Evolutionary conservation across 164 flowering plant species (phyloP), one percentile per base, ranked within the genome.

Genomic region (Kalanchoe fedtschenkoi): DNA sequence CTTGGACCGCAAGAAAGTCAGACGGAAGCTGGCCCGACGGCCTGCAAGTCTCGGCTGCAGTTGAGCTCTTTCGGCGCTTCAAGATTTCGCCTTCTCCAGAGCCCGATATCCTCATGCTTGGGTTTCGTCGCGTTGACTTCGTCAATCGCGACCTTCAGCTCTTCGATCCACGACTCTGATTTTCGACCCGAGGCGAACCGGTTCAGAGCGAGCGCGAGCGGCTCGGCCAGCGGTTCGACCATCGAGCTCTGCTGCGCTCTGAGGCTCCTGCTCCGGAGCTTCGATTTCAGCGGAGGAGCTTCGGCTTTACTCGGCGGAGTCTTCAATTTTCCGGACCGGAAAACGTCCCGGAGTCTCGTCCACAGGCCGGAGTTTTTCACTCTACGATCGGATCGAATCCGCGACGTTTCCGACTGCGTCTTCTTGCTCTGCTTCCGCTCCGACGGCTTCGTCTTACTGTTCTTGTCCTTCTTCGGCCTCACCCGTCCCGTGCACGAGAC

Each of bases 401-500:
- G 6, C 24, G 24, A 26, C 24, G 10, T 44, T 7, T 6, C 19
- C 24, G 51, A 26, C 17, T 5, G 14, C 32, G 5, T 51, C 0
- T 2, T 51, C 56, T 51, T 47, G 54, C 54, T 47, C 29, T 22
- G 22, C 5, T 47, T 51, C 56, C 1, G 24, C 30, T 10, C 56
- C 56, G 32, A 13, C 56, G n/a, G n/a, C n/a, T n/a, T n/a, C n/a
- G n/a, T n/a, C n/a, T n/a, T n/a, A n/a, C 26, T 51, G 56, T 28
- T 51, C 0, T 5, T 37, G 14, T 4, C 39, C 32, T 51, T 51
- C 56, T 26, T 51, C 32, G 24, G 56, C 56, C n/a, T 51, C 30
- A 51, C 56, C 15, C 56, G 56, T 51, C 56, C 56, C 30, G 56
- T 51, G 26, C 56, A 51, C 30, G 56, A 51, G 0, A 51, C 56